phyloP scores from a whole-genome alignment of 441 rosid genomes.

The Croton laevigatus region DNA sequence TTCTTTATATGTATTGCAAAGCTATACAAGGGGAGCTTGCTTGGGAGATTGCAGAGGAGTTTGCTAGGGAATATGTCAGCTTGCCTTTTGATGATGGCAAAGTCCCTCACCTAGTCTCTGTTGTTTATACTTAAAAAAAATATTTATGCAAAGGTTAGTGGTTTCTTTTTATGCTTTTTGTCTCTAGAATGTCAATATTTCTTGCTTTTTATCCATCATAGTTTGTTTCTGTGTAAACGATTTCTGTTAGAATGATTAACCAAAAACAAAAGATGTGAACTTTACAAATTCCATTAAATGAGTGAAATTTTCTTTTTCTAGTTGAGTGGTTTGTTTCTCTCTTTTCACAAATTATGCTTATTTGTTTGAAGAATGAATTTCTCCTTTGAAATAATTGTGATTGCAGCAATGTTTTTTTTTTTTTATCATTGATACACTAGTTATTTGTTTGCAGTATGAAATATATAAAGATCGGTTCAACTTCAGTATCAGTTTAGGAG shows the following conservation, averaged over 20 bases:
- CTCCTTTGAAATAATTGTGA: not conserved
- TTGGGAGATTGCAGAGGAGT: slow-evolving; percentile 71
- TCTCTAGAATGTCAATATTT: no score
- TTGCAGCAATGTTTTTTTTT: no score
- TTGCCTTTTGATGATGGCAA: slow-evolving; percentile 76
- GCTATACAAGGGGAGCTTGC: slow-evolving; percentile 70
- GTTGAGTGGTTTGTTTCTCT: not conserved
- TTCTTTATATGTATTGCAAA: slow-evolving; percentile 68
- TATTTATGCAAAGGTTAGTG: not conserved
- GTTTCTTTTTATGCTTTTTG: not conserved
- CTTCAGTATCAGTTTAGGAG: no score
- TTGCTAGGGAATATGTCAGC: slow-evolving; percentile 59
- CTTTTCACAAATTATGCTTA: not conserved
- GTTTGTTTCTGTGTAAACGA: not conserved
- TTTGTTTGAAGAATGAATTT: not conserved
- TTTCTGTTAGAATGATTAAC: slow-evolving; percentile 10
- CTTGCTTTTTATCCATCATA: not conserved
- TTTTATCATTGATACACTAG: no score
- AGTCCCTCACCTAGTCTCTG: slow-evolving; percentile 63
- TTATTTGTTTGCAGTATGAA: no score
- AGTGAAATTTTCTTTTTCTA: not conserved
- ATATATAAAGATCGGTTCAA: no score
- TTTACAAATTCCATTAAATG: slow-evolving; percentile 16
- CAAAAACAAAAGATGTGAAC: not conserved
- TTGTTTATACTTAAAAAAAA: slow-evolving; percentile 28